Conservation (phyloP, 2,329 filamentous ascomycete genomes). For the Juglanconis juglandina region DNA sequence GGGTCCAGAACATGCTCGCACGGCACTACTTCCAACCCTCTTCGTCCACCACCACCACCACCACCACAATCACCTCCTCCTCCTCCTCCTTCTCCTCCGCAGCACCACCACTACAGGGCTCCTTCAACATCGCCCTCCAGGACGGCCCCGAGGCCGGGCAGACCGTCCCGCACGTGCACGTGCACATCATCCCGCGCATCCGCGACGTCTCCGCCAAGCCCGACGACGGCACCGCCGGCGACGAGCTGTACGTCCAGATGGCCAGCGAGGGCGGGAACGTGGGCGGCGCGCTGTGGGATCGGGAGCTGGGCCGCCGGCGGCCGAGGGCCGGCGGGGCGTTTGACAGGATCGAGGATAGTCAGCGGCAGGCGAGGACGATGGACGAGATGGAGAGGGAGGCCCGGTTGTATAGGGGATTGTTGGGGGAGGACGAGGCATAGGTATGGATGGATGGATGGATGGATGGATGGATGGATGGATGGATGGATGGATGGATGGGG, state of each 20-base stretch:
- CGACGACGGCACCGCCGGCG: constrained; percentile 40
- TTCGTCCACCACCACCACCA: neutral
- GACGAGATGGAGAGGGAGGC: constrained; percentile 82
- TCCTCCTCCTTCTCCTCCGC: constrained; percentile 21
- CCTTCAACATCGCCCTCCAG: constrained; percentile 93
- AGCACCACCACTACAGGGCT: constrained; percentile 47
- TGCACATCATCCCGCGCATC: constrained; percentile 79
- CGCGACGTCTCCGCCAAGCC: constrained; percentile 48
- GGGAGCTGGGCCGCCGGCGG: constrained; percentile 25
- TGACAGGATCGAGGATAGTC: constrained; percentile 67
- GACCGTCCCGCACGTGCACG: constrained; percentile 90
- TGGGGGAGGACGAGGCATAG: constrained; percentile 41
- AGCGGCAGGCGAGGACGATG: constrained; percentile 62
- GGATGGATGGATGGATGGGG: too few species aligned
- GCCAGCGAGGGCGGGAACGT: constrained; percentile 84
- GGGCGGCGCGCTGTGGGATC: constrained; percentile 64
- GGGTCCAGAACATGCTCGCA: constrained; percentile 72
- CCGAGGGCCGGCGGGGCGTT: constrained; percentile 56
- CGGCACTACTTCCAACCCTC: constrained; percentile 45
- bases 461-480: too few species aligned
- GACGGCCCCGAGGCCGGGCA: constrained; percentile 88
- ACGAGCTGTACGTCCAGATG: constrained; percentile 79
- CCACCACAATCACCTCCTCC: neutral
- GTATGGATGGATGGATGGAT: neutral
- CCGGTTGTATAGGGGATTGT: constrained; percentile 54